Base-by-base conservation (phyloP, 192 early-diverging fungal species). In the Gorgonomyces haynaldii region DNA sequence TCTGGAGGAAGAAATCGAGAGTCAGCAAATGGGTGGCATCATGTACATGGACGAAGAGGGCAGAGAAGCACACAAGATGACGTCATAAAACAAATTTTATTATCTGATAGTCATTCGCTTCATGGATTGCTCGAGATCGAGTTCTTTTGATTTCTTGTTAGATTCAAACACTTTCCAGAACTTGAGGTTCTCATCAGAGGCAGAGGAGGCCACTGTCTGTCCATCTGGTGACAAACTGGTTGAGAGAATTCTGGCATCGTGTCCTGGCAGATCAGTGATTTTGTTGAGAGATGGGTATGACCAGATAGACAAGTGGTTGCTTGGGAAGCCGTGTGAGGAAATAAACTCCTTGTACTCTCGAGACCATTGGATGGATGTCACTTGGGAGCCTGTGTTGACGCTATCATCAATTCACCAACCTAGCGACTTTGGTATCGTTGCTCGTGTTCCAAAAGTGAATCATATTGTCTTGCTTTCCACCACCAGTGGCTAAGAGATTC, bases 361-460 rank as follows among this genome's bases (percentile, higher is more conserved):
- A 2, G 70, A 74, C 75, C 75, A 78, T 26, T 60, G 37, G 24
- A 76, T 47, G 16, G 75, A 70, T 1, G 74, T 77, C 19, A 77
- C 72, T 55, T 77, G 74, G 1, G 73, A 77, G 1, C 65, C 74
- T 6, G 74, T 59, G 53, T 72, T 53, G 37, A 76, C 45, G n/a
- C 66, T 56, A 36, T 46, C 25, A 10, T 40, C 10, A 40, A n/a
- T 48, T 48, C 1, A 42, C 35, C 10, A 30, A 47, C n/a, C n/a
- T n/a, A n/a, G n/a, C n/a, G 10, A 46, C 30, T 30, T 46, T 46
- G 16, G 15, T 22, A n/a, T 10, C 5, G 9, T 48, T 69, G 2
- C 66, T 54, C 2, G 57, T 58, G 49, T 77, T 77, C 74, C 74
- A 77, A 34, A 77, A 73, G 54, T 77, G 70, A 28, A 77, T 72